Evolutionary conservation across 1,139 yeast genomes (phyloP).

Genomic region (Yamadazyma aaseri): DNA sequence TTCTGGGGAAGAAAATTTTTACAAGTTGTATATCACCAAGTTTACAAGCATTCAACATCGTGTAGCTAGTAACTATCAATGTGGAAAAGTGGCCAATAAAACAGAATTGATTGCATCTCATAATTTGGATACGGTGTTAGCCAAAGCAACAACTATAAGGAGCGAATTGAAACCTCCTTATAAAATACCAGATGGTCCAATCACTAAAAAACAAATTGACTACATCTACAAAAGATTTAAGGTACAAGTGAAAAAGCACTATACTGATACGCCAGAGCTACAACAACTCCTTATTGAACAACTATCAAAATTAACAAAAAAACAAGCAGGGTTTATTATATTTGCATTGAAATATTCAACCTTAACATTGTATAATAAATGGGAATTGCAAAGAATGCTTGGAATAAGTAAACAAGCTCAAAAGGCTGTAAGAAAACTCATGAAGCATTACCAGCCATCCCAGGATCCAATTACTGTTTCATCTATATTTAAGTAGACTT

Average conservation of each 20-base stretch:
- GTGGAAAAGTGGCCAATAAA: conserved; percentile 12
- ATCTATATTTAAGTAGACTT: too few species aligned
- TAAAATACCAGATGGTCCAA: not conserved
- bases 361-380: conserved; percentile 24
- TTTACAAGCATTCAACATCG: conserved; percentile 16
- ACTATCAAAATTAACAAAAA: conserved; percentile 24
- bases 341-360: conserved; percentile 40
- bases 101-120: conserved; percentile 12
- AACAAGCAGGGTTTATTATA: conserved; percentile 43
- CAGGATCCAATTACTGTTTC: too few species aligned
- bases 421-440: conserved; percentile 1
- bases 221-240: conserved; percentile 17
- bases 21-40: conserved; percentile 17
- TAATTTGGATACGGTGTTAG: conserved; percentile 19
- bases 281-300: conserved; percentile 18
- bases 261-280: conserved; percentile 18
- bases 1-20: conserved; percentile 9
- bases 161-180: conserved; percentile 1
- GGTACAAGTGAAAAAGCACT: conserved; percentile 16
- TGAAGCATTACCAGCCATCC: too few species aligned
- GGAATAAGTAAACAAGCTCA: conserved; percentile 22
- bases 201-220: conserved; percentile 19
- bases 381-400: conserved; percentile 31
- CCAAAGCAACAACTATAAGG: conserved; percentile 18
- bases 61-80: conserved; percentile 14